phyloP scores from a whole-genome alignment of 202 grass and related monocot genomes.

The Miscanthus sacchariflorus region DNA sequence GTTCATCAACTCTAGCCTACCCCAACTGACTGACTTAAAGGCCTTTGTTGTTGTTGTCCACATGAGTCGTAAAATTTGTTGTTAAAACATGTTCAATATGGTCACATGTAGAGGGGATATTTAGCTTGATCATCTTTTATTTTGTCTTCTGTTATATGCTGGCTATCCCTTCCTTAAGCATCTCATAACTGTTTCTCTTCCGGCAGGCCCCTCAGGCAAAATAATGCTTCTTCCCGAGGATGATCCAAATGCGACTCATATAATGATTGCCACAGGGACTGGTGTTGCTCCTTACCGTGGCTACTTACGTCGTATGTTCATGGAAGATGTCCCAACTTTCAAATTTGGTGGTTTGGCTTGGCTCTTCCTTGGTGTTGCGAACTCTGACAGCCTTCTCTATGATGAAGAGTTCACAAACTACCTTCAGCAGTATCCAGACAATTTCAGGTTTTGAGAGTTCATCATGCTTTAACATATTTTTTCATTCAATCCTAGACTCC shows the following conservation, averaged over 20 bases:
- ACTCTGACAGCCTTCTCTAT: constrained; percentile 89
- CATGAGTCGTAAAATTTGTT: background rate
- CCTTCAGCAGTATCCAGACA: constrained; percentile 69
- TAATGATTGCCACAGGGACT: constrained; percentile 97
- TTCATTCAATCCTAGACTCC: background rate
- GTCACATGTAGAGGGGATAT: background rate
- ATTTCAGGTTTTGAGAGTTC: constrained; percentile 68
- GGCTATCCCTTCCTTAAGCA: background rate
- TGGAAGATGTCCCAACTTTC: constrained; percentile 82
- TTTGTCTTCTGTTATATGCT: background rate
- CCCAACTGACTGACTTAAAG: background rate
- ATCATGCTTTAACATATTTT: background rate
- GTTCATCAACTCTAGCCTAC: background rate
- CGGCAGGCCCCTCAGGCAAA: constrained; percentile 88
- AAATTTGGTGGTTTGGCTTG: constrained; percentile 86
- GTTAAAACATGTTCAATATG: background rate
- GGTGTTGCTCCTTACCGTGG: constrained; percentile 90
- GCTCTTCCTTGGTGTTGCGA: constrained; percentile 94
- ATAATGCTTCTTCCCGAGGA: constrained; percentile 96
- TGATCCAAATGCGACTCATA: constrained; percentile 86
- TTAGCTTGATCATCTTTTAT: background rate
- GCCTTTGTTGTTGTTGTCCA: background rate
- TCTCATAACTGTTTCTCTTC: constrained; percentile 39
- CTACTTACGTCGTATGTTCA: constrained; percentile 95
- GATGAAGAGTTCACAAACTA: constrained; percentile 86